Base-by-base conservation (phyloP, 1,284 basidiomycete genomes). In the Malassezia psittaci region DNA sequence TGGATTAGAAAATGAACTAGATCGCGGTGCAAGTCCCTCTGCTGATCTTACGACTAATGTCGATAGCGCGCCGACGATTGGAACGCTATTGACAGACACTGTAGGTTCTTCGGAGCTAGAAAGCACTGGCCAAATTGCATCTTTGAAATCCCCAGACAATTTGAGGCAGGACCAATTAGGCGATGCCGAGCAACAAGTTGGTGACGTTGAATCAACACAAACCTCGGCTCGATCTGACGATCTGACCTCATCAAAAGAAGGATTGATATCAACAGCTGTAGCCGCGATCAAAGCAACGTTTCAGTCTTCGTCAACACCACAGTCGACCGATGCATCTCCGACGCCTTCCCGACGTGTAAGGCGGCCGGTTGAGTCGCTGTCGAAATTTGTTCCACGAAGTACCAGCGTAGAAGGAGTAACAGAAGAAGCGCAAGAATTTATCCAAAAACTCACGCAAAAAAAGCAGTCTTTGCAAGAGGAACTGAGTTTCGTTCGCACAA, bases 391-490 rank as follows among this genome's bases (percentile, higher is more conserved):
- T 6, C 32, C 32, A 13, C 32, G 24, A 18, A 29, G 16, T 4
- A 36, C 19, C 45, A 35, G 12, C 13, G 33, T 37, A 15, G 45
- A 47, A 29, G 24, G 33, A 10, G 33, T 47, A 8, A 47, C 43
- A 3, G 29, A 45, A 45, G 43, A 45, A 29, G 43, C 43, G 5
- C 43, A 45, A 13, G 43, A 12, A 8, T 32, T 24, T 16, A 33
- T 45, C 43, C 43, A 45, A 5, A 29, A 15, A 11, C 19, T 45
- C 10, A 8, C 24, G 43, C 43, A 18, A 13, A 8, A 32, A n/a
- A 47, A 47, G n/a, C 33, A 47, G 18, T 19, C 16, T n/a, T 15
- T 47, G 33, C 45, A 24, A 5, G 53, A 55, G n/a, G 53, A 55
- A 21, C 10, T 55, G 3, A 19, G 33, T 18, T 50, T 55, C 24